These are phyloP conservation scores for Lactarius quietus DNA, from an alignment of 768 basidiomycete genomes.

Conservation along the genomic window DNA sequence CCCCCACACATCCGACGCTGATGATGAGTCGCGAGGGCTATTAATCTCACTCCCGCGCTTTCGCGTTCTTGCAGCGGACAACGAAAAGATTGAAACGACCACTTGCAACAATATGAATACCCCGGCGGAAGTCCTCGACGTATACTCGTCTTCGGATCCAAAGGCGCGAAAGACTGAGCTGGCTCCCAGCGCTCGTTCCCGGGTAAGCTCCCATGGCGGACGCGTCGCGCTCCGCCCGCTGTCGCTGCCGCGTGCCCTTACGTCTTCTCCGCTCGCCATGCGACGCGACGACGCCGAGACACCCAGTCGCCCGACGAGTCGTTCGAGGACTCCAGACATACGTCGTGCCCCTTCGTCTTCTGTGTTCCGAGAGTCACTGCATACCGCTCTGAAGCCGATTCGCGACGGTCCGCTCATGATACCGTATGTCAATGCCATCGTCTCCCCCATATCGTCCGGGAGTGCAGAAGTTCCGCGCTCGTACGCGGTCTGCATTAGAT, in stretches of 20 bases:
- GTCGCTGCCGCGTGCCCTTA: slow-evolving; percentile 30
- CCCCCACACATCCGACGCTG: slow-evolving; percentile 26
- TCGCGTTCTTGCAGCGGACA: slow-evolving; percentile 62
- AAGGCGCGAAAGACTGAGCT: slow-evolving; percentile 63
- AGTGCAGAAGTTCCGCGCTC: slow-evolving; percentile 36
- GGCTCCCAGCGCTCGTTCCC: slow-evolving; percentile 54
- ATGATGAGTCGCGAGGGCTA: slow-evolving; percentile 37
- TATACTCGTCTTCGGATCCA: slow-evolving; percentile 58
- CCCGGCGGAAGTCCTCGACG: slow-evolving; percentile 47
- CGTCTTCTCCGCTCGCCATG: slow-evolving; percentile 13
- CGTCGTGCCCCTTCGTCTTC: slow-evolving; percentile 28
- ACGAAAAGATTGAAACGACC: slow-evolving; percentile 53
- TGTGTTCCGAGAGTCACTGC: slow-evolving; percentile 29
- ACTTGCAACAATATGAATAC: slow-evolving; percentile 55
- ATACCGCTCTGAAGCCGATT: slow-evolving; percentile 36
- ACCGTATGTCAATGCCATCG: slow-evolving; percentile 49
- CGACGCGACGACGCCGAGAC: slow-evolving; percentile 25
- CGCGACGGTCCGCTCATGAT: slow-evolving; percentile 60
- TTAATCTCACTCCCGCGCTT: slow-evolving; percentile 66
- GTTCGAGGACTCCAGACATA: slow-evolving; percentile 28
- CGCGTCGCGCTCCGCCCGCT: slow-evolving; percentile 51
- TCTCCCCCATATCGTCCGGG: slow-evolving; percentile 46
- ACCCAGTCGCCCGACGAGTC: slow-evolving; percentile 26
- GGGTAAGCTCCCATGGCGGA: slow-evolving; percentile 59
- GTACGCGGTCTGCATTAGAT: slow-evolving; percentile 56